These are phyloP conservation scores for Pythium dissotocum DNA, from an alignment of 352 stramenopile species.

Conservation along the genomic window DNA sequence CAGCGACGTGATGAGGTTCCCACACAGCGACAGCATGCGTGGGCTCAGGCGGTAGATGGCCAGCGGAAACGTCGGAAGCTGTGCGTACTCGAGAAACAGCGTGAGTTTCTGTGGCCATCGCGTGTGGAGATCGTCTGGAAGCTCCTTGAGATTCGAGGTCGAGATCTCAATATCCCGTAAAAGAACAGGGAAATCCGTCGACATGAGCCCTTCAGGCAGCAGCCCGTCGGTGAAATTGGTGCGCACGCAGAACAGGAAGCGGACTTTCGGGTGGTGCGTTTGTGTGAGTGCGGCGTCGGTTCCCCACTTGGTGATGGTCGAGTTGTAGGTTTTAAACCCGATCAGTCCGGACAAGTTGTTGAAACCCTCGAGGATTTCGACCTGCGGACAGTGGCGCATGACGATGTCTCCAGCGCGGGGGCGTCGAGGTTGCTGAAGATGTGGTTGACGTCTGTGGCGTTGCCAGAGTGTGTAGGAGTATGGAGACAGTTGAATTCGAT, in stretches of 20 bases:
- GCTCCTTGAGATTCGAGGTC: constrained; percentile 6
- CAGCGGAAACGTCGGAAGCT: constrained; percentile 8
- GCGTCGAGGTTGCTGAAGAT: constrained; percentile 30
- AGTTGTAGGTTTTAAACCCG: constrained; percentile 23
- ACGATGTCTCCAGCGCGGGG: constrained; percentile 28
- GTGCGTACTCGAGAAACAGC: constrained; percentile 10
- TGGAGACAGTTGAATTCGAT: constrained; percentile 21
- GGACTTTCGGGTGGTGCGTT: constrained; percentile 1
- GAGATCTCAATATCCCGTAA: constrained; percentile 20
- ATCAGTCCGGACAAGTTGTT: constrained; percentile 30
- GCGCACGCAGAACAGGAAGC: constrained; percentile 7
- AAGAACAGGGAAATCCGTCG: neutral
- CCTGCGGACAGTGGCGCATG: constrained; percentile 38
- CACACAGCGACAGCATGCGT: constrained; percentile 13
- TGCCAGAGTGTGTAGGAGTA: neutral
- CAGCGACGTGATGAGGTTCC: constrained; percentile 9
- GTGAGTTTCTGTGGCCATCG: constrained; percentile 12
- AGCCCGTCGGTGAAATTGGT: constrained; percentile 11
- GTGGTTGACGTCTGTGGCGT: constrained; percentile 1
- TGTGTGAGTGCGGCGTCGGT: constrained; percentile 11
- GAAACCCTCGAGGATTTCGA: constrained; percentile 36
- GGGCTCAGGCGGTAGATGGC: constrained; percentile 1
- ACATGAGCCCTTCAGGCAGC: constrained; percentile 10
- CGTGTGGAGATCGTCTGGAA: constrained; percentile 15
- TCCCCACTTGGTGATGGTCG: constrained; percentile 17